phyloP scores from a whole-genome alignment of 2,329 filamentous ascomycete species.

The Myriosclerotinia curreyana region DNA sequence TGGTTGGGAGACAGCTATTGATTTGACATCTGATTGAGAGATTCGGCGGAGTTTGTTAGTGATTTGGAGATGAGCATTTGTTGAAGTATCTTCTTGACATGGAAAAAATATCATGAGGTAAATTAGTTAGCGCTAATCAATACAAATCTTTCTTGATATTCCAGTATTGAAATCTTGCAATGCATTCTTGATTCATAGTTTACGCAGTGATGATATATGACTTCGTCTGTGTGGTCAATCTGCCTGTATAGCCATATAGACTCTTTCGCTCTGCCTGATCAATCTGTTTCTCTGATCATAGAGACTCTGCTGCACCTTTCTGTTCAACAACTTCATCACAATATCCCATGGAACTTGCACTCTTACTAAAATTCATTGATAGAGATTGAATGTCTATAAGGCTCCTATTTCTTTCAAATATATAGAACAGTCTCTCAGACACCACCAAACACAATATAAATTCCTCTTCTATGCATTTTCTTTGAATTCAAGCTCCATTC shows the following conservation, averaged over 20 bases:
- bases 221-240: too few relatives aligned
- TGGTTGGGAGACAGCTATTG: neutral
- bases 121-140: neutral
- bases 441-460: neutral
- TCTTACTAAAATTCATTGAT: neutral
- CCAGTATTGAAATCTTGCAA: too few relatives aligned
- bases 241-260: too few relatives aligned
- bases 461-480: accelerated
- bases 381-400: neutral
- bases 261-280: too few relatives aligned
- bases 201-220: neutral
- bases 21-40: slow-evolving; percentile 8
- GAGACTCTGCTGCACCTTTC: neutral
- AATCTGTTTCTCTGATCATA: neutral
- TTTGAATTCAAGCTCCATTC: neutral
- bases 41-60: neutral
- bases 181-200: neutral
- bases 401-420: neutral
- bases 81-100: neutral
- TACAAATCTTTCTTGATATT: neutral
- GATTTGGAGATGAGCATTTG: neutral
- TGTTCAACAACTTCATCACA: neutral
- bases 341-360: neutral
- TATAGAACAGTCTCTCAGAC: neutral
- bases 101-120: neutral